phyloP scores from a whole-genome alignment of 208 protist genomes.

The Leptomonas pyrrhocoris region DNA sequence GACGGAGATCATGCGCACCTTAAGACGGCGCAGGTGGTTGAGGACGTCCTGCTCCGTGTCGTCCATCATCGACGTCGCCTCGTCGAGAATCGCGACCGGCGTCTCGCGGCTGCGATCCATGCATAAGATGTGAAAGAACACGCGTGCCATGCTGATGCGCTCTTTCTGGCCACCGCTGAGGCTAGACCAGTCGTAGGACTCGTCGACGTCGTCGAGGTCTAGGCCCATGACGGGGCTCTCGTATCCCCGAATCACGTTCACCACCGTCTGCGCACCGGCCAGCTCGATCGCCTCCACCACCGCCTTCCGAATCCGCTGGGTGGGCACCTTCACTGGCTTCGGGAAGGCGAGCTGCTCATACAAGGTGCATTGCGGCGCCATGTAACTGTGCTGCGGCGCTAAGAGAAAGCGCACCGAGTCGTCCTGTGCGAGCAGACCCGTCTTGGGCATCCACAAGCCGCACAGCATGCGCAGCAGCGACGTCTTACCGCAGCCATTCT shows the following conservation, averaged over 20 bases:
- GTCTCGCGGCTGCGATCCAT: conserved; percentile 61
- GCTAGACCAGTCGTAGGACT: conserved; percentile 80
- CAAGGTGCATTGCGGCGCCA: conserved; percentile 81
- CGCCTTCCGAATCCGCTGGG: conserved; percentile 31
- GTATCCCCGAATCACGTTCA: conserved; percentile 74
- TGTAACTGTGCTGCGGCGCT: conserved; percentile 83
- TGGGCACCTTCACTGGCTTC: conserved; percentile 26
- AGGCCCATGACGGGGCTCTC: conserved; percentile 72
- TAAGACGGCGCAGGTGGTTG: conserved; percentile 70
- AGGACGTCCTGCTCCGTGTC: conserved; percentile 86
- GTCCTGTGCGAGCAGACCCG: conserved; percentile 52
- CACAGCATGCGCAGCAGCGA: conserved; percentile 85
- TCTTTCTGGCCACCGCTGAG: conserved; percentile 91
- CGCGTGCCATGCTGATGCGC: conserved; percentile 82
- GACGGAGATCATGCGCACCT: conserved; percentile 82
- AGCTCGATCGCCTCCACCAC: conserved; percentile 68
- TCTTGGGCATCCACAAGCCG: conserved; percentile 73
- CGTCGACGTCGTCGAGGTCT: conserved; percentile 44
- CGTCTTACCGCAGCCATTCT: conserved; percentile 89
- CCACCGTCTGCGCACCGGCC: conserved; percentile 72
- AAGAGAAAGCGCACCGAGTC: conserved; percentile 58
- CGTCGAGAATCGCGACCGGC: conserved; percentile 80
- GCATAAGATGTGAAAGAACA: conserved; percentile 83
- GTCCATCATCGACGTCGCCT: conserved; percentile 91
- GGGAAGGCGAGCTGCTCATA: conserved; percentile 87